Conservation (phyloP, 2,329 filamentous ascomycete genomes). For the Xylariaceae sp. region DNA sequence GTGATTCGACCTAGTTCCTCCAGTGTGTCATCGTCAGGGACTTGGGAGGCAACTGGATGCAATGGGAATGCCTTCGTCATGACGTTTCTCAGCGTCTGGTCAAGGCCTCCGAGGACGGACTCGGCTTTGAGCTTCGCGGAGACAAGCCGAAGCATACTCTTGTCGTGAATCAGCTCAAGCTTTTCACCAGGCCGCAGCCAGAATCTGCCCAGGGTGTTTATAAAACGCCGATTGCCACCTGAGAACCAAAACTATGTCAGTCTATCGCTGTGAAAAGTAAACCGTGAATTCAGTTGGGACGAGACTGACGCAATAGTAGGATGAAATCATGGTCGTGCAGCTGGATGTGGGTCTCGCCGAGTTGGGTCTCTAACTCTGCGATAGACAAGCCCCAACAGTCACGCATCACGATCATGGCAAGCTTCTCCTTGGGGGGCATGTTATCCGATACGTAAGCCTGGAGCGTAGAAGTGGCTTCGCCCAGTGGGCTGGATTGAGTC, state of each 20-base stretch:
- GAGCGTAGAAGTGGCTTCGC: slow-evolving; percentile 22
- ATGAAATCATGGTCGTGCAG: slow-evolving; percentile 38
- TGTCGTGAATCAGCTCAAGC: slow-evolving; percentile 33
- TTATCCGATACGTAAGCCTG: slow-evolving; percentile 29
- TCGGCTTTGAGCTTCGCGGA: slow-evolving; percentile 35
- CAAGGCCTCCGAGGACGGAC: slow-evolving; percentile 32
- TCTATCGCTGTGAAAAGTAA: not conserved
- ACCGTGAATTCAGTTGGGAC: slow-evolving; percentile 1
- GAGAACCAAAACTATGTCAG: not conserved
- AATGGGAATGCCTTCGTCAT: slow-evolving; percentile 24
- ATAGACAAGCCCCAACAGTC: slow-evolving; percentile 47
- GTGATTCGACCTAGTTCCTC: slow-evolving; percentile 37
- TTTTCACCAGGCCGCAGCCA: slow-evolving; percentile 34
- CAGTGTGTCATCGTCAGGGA: slow-evolving; percentile 26
- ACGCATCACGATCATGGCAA: slow-evolving; percentile 41
- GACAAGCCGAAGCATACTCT: slow-evolving; percentile 32
- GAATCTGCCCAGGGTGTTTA: slow-evolving; percentile 29
- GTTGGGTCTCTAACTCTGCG: slow-evolving; percentile 38
- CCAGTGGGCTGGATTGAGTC: slow-evolving; percentile 6
- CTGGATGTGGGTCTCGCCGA: slow-evolving; percentile 38
- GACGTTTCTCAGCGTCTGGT: slow-evolving; percentile 28
- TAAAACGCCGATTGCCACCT: slow-evolving; percentile 35
- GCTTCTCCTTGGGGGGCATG: slow-evolving; percentile 36
- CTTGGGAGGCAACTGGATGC: slow-evolving; percentile 22
- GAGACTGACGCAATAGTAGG: slow-evolving; percentile 41